Percentiles rank a stretch among this genome's conserved stretches.
These are phyloP conservation scores for Phialophora chinensis DNA, from an alignment of 2,329 filamentous ascomycete species.

Conservation along the genomic window DNA sequence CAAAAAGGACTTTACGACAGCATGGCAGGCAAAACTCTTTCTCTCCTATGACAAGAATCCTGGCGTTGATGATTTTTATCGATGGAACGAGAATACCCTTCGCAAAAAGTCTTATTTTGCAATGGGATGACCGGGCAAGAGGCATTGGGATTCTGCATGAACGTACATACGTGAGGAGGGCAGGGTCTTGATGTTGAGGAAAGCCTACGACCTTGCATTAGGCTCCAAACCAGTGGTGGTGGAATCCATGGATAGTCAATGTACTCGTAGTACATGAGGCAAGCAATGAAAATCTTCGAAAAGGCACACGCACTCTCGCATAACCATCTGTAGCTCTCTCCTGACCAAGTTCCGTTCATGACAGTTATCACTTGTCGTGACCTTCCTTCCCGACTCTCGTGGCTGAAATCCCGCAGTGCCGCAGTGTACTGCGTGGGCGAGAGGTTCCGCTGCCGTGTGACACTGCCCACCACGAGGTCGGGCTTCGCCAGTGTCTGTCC, in stretches of 20 bases:
- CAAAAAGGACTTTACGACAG: constrained; percentile 52
- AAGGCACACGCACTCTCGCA: constrained; percentile 26
- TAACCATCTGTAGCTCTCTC: constrained; percentile 4
- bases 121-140: constrained; percentile 41
- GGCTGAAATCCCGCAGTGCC: background rate
- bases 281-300: constrained; percentile 36
- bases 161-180: constrained; percentile 39
- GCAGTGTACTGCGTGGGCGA: background rate
- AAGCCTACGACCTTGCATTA: constrained; percentile 39
- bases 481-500: background rate
- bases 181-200: constrained; percentile 41
- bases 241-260: constrained; percentile 30
- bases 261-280: constrained; percentile 37
- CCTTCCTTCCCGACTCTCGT: background rate
- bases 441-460: background rate
- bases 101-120: constrained; percentile 42
- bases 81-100: constrained; percentile 42
- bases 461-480: background rate
- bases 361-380: background rate
- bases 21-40: constrained; percentile 41
- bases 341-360: background rate
- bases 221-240: constrained; percentile 27
- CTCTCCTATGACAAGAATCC: constrained; percentile 46
- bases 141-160: constrained; percentile 39
- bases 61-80: constrained; percentile 21